Base-by-base conservation (phyloP, 495 filamentous ascomycete genomes). In the Penicillium macrosclerotiorum region DNA sequence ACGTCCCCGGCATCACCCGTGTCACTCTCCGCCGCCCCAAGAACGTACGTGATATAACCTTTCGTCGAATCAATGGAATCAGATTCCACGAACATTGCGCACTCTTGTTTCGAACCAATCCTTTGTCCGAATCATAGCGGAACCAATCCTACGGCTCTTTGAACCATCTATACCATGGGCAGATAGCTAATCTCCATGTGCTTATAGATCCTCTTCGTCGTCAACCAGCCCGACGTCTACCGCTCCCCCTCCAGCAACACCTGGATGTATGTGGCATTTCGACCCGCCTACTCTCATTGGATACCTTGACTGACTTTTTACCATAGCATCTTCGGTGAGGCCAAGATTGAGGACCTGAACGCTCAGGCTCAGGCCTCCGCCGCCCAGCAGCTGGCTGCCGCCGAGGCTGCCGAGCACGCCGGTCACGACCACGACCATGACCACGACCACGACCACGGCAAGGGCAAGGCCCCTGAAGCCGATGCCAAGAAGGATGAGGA, bases 331-430 rank as follows among this genome's bases (percentile, higher is more conserved):
- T 99, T 99, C 72, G 93, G 93, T 68, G 93, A 99, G 78, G 94
- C 94, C 67, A 99, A 99, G 86, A 99, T 94, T 62, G 94, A 99
- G 79, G 94, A 99, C 75, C 77, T 97, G 59, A 97, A 96, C 83
- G 90, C 92, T 62, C 88, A 90, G 64, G 92, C 93, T 59, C 92
- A 95, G 78, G 88, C 90, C 63, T 86, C 84, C 59, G 91, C 90
- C 55, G 92, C 90, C 52, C 88, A 95, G 72, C 87, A 92, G 74
- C 84, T 95, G 44, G 85, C 90, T 55, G 80, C 78, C 68, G 82
- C 83, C 40, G 67, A 86, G 63, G 89, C 89, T 53, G 89, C 89
- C 45, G 89, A 89, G 45, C 80, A 80, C 73, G 84, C 84, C 41
- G 82, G 83, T 55, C 84, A 86, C 63, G 83, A 85, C 69, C 79